Evolutionary conservation across 1,284 basidiomycete genomes (phyloP).

Genomic region (Paramarasmius palmivorus): DNA sequence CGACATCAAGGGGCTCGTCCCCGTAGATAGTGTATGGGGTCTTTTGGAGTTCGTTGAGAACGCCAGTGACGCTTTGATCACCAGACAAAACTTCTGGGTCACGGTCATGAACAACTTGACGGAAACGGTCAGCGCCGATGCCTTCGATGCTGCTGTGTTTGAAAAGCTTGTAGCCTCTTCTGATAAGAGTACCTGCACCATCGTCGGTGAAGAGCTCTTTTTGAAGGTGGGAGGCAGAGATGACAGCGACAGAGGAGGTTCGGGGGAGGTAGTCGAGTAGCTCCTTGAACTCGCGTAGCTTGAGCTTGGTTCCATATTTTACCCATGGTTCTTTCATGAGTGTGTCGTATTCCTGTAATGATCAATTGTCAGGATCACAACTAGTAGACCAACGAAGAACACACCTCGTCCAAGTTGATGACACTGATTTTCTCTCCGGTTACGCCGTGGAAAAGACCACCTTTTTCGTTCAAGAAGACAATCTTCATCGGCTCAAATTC

Average conservation of each 20-base stretch:
- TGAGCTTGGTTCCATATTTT: slow-evolving; percentile 99
- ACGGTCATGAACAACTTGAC: slow-evolving; percentile 91
- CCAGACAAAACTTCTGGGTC: slow-evolving; percentile 91
- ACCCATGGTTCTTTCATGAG: slow-evolving; percentile 99
- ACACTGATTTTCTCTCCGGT: slow-evolving; percentile 93
- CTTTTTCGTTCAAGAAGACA: slow-evolving; percentile 98
- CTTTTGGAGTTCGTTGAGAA: slow-evolving; percentile 80
- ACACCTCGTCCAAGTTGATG: slow-evolving; percentile 96
- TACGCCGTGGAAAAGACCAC: slow-evolving; percentile 96
- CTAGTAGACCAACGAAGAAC: slow-evolving; percentile 18
- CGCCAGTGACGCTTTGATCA: slow-evolving; percentile 85
- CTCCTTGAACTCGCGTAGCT: slow-evolving; percentile 99
- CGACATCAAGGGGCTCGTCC: slow-evolving; percentile 94
- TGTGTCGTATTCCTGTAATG: slow-evolving; percentile 84
- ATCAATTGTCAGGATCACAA: slow-evolving; percentile 4
- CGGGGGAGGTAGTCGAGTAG: slow-evolving; percentile 97
- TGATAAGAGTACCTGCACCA: slow-evolving; percentile 96
- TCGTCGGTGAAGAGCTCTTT: slow-evolving; percentile 99
- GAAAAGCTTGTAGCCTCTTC: slow-evolving; percentile 97
- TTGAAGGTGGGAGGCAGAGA: slow-evolving; percentile 91
- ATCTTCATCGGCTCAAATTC: slow-evolving; percentile 99
- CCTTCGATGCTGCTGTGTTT: slow-evolving; percentile 82
- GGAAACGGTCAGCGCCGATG: slow-evolving; percentile 90
- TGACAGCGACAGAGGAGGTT: slow-evolving; percentile 97
- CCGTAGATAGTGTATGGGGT: slow-evolving; percentile 95